phyloP scores from a whole-genome alignment of 257 asterid species.

The Eucommia ulmoides region DNA sequence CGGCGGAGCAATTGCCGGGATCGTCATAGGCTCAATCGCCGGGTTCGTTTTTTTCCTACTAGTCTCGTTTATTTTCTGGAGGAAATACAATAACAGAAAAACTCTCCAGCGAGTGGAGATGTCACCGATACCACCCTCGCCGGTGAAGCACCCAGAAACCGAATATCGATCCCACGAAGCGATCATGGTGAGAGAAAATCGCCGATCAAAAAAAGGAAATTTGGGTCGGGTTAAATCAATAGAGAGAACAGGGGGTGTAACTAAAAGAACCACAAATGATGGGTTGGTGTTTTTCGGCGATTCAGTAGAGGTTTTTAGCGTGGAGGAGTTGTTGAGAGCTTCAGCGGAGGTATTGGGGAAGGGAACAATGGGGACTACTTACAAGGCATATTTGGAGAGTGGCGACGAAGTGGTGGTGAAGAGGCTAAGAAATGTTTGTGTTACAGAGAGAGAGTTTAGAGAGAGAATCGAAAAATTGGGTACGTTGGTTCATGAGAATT shows the following conservation, averaged over 20 bases:
- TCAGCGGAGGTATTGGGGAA: not conserved
- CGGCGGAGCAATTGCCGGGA: not conserved
- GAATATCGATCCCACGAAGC: not conserved
- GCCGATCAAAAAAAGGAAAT: not conserved
- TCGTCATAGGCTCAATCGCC: not conserved
- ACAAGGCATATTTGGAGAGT: not conserved
- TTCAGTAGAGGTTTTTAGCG: not conserved
- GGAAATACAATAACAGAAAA: not conserved
- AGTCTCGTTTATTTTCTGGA: not conserved
- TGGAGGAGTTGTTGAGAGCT: not conserved
- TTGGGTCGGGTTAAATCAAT: not conserved
- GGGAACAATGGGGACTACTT: not conserved
- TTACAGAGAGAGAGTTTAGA: not conserved
- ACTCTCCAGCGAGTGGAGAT: not conserved
- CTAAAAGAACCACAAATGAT: not conserved
- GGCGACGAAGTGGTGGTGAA: not conserved
- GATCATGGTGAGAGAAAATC: not conserved
- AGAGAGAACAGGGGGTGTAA: not conserved
- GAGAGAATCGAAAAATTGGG: not conserved
- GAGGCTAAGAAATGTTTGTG: not conserved
- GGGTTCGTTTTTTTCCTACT: not conserved
- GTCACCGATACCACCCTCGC: not conserved
- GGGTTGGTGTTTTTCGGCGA: not conserved
- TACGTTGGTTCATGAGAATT: not conserved
- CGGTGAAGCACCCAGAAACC: not conserved